A percentile compares a stretch with the other conserved stretches of the same genome.
These are phyloP conservation scores for Starmerella bombicola DNA, from an alignment of 805 yeast genomes.

Conservation along the genomic window DNA sequence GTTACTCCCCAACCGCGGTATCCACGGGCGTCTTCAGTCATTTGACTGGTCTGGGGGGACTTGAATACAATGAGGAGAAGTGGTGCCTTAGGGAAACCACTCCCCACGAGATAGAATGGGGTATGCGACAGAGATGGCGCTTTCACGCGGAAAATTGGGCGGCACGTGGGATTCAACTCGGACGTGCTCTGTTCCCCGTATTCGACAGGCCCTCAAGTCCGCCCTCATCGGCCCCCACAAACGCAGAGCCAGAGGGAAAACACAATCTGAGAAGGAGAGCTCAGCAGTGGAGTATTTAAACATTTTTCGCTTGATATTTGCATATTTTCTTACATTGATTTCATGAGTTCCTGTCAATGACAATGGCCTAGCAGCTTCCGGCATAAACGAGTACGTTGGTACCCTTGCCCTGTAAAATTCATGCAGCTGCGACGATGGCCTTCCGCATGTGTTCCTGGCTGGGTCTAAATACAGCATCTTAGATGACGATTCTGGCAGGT, in stretches of 20 bases:
- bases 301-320: background rate
- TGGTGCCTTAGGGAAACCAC: conserved; percentile 50
- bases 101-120: conserved; percentile 52
- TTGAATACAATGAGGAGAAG: conserved; percentile 41
- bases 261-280: background rate
- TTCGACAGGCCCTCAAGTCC: background rate
- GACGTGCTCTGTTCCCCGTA: conserved; percentile 23
- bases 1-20: conserved; percentile 72
- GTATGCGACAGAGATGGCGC: conserved; percentile 56
- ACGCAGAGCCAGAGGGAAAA: background rate
- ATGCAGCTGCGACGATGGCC: too few species aligned
- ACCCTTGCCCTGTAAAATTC: too few species aligned
- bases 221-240: background rate
- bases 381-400: too few species aligned
- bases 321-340: background rate
- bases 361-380: too few species aligned
- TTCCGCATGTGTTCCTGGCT: too few species aligned
- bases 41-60: conserved; percentile 52
- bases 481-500: too few species aligned
- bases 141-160: conserved; percentile 24
- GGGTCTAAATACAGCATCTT: too few species aligned
- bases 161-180: conserved; percentile 25
- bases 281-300: background rate
- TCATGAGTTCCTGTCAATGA: too few species aligned
- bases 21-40: conserved; percentile 71